These are phyloP conservation scores for Rhexocercosporidium sp. DNA, from an alignment of 2,329 filamentous ascomycete species.

Conservation along the genomic window DNA sequence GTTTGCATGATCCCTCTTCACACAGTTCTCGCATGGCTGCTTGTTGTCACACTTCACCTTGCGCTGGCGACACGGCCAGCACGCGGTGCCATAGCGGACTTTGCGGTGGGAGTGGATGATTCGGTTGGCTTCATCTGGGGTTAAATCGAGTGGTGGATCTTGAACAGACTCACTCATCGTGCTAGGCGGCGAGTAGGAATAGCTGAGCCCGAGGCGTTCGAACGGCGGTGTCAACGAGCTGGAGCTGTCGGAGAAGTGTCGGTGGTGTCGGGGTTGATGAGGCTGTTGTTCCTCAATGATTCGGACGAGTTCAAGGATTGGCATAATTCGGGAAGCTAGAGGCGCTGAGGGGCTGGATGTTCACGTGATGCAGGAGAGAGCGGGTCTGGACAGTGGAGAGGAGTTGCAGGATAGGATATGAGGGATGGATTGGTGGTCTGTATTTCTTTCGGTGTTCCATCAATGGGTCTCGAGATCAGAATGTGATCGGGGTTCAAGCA, in stretches of 20 bases:
- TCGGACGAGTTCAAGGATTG: constrained; percentile 7
- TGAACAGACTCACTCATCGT: constrained; percentile 32
- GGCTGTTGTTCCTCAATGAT: background rate
- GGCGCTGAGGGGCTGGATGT: too few species aligned
- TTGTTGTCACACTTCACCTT: constrained; percentile 75
- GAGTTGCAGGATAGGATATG: background rate
- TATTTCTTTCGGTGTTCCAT: background rate
- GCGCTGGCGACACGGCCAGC: constrained; percentile 70
- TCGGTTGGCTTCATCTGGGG: constrained; percentile 66
- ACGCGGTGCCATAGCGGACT: constrained; percentile 62
- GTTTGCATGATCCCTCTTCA: constrained; percentile 68
- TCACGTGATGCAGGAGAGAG: background rate
- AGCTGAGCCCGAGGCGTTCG: constrained; percentile 17
- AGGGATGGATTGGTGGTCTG: background rate
- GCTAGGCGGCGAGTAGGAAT: constrained; percentile 18
- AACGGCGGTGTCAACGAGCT: constrained; percentile 13
- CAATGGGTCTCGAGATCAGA: constrained; percentile 3
- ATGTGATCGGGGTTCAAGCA: background rate
- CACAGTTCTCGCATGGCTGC: constrained; percentile 70
- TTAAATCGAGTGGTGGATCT: constrained; percentile 35
- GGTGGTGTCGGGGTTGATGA: constrained; percentile 19
- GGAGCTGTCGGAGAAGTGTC: constrained; percentile 27
- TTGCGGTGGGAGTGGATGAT: constrained; percentile 74
- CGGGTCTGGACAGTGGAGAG: background rate
- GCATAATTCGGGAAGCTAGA: constrained; percentile 7